phyloP scores from a whole-genome alignment of 805 yeast genomes.

The Priceomyces carsonii region DNA sequence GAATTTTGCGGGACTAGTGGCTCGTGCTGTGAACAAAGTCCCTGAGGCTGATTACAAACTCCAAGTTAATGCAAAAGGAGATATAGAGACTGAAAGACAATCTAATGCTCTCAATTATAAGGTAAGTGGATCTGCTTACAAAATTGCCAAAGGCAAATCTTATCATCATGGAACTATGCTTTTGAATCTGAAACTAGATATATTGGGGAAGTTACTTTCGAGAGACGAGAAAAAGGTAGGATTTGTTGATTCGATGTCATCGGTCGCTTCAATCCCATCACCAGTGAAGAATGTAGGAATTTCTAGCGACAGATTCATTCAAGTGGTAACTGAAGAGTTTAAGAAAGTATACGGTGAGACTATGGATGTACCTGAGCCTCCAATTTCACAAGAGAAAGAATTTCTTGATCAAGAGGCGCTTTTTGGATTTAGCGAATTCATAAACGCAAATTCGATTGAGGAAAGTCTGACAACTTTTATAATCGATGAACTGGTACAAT shows the following conservation, averaged over 20 bases:
- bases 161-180: conserved; percentile 98
- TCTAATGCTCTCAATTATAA: conserved; percentile 42
- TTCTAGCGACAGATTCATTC: conserved; percentile 45
- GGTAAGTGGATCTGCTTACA: conserved; percentile 92
- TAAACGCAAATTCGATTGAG: conserved; percentile 14
- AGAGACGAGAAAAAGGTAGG: conserved; percentile 44
- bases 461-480: conserved; percentile 16
- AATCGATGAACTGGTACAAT: conserved; percentile 26
- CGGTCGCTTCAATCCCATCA: conserved; percentile 76
- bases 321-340: conserved; percentile 44
- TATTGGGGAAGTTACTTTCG: conserved; percentile 59
- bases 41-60: conserved; percentile 24
- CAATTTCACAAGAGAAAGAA: conserved; percentile 13
- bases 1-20: conserved; percentile 51
- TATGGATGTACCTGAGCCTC: background rate
- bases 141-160: conserved; percentile 75
- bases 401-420: conserved; percentile 29
- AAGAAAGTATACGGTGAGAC: conserved; percentile 25
- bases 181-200: conserved; percentile 60
- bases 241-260: conserved; percentile 45
- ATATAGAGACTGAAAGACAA: conserved; percentile 47
- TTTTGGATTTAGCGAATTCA: conserved; percentile 34
- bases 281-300: conserved; percentile 70
- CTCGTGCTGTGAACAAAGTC: conserved; percentile 25
- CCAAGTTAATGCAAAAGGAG: conserved; percentile 73